Evolutionary conservation across 441 rosid species (phyloP).

Genomic region (Pelargonium citronellum): DNA sequence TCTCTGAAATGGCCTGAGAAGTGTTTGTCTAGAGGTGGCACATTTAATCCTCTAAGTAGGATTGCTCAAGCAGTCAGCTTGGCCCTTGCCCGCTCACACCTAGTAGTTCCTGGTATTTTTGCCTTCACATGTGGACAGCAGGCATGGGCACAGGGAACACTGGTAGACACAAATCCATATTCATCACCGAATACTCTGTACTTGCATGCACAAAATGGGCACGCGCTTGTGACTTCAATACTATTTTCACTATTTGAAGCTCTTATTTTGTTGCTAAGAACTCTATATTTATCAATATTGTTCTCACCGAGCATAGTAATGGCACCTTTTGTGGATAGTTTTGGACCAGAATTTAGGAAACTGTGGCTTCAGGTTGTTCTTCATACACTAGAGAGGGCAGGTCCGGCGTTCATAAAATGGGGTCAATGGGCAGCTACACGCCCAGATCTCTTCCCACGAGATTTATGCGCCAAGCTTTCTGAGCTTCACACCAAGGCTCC

Average conservation of each 20-base stretch:
- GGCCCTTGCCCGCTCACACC: conserved; percentile 65
- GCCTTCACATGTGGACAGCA: conserved; percentile 56
- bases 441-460: conserved; percentile 93
- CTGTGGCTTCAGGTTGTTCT: conserved; percentile 73
- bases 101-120: conserved; percentile 55
- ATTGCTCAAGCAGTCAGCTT: conserved; percentile 82
- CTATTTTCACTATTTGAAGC: conserved; percentile 55
- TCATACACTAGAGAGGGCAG: conserved; percentile 74
- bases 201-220: conserved; percentile 72
- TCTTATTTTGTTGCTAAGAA: conserved; percentile 57
- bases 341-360: conserved; percentile 65
- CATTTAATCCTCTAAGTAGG: conserved; percentile 16
- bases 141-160: conserved; percentile 58
- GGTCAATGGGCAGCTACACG: conserved; percentile 99
- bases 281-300: conserved; percentile 58
- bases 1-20: conserved; percentile 36
- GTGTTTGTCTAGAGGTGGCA: conserved; percentile 24
- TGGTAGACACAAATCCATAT: conserved; percentile 37
- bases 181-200: conserved; percentile 51
- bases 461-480: conserved; percentile 80
- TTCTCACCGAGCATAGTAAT: conserved; percentile 73
- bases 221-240: conserved; percentile 47
- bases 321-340: conserved; percentile 67
- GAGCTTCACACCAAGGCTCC: conserved; percentile 92
- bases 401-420: conserved; percentile 99